Base-by-base conservation (phyloP, 2,329 filamentous ascomycete genomes). In the Atkinsonella texensis region DNA sequence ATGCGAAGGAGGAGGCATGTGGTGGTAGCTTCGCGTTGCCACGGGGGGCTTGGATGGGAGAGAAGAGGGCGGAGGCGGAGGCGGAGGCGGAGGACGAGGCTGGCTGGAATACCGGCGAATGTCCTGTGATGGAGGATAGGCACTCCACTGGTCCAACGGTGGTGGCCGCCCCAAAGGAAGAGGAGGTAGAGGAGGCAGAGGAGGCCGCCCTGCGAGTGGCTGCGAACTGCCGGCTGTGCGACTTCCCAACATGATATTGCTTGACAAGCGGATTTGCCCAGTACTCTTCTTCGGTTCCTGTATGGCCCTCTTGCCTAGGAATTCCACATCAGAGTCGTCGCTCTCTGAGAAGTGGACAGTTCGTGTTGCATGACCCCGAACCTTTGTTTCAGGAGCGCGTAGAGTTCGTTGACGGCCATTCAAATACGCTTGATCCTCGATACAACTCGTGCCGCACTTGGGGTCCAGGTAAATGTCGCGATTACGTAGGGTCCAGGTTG, bases 401-500 rank as follows among this genome's bases (percentile, higher is more conserved):
- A 55, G 54, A 10, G 57, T 49, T 48, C 52, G 57, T 50, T 60
- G 50, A 38, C 55, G 52, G 17, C 40, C 62, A 60, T 48, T 62
- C 59, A 51, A 48, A 39, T 53, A 56, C 42, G 55, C 55, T 7
- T 53, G 57, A 32, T 64, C 63, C 49, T 67, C 65, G 47, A 78
- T 69, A 41, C 71, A 66, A 8, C 63, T 53, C 28, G 67, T 58
- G 3, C 62, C 58, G 51, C 71, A 75, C 9, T 66, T 57, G 5
- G 68, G 60, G 58, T 81, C 74, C 28, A 79, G 48, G 57, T 79
- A 82, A 38, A 66, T 66, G 49, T 71, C 63, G 15, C 70, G 66
- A 56, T 77, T 80, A 44, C 64, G 61, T 50, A 70, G 59, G 32
- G 75, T 75, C 78, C 79, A 83, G 0, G 75, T 79, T 46, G 72